Percentiles rank a stretch among this genome's conserved stretches.
Evolutionary conservation across 257 asterid species (phyloP).

Genomic region (Cordia subcordata): DNA sequence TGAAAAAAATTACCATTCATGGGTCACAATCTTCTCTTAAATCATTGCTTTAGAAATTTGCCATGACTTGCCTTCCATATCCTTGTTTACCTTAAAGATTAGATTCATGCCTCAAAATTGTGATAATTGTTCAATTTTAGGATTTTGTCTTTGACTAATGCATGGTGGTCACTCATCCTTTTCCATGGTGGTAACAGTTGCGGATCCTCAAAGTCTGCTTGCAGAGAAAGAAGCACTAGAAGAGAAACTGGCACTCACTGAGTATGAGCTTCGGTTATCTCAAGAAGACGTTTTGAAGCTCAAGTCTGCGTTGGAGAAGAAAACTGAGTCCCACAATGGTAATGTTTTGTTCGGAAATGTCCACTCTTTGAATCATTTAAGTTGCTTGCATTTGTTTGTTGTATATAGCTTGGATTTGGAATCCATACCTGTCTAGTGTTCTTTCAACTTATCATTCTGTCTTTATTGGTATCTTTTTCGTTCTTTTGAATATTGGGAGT

Average conservation of each 20-base stretch:
- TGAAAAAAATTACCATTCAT: no score
- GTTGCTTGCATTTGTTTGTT: constrained; percentile 13
- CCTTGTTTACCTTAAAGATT: no score
- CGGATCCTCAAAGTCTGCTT: constrained; percentile 84
- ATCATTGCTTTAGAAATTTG: no score
- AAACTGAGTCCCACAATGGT: constrained; percentile 48
- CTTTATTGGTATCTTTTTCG: no score
- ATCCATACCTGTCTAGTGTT: no score
- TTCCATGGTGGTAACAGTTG: constrained; percentile 50
- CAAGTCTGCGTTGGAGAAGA: constrained; percentile 68
- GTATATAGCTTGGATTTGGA: no score
- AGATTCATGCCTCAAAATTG: not conserved
- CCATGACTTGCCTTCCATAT: no score
- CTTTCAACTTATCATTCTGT: no score
- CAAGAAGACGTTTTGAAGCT: constrained; percentile 80
- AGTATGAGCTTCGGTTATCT: constrained; percentile 94
- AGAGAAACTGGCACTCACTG: constrained; percentile 84
- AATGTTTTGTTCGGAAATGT: no score
- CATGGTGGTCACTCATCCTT: not conserved
- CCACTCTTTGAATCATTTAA: no score
- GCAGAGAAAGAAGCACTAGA: constrained; percentile 84
- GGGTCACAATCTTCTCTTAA: no score
- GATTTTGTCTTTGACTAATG: constrained; percentile 9
- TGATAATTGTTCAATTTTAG: not conserved
- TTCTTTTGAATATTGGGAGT: no score